A percentile compares a stretch with the other conserved stretches of the same genome.
Conservation (phyloP, 345 rosid species). For the Excoecaria agallocha region DNA sequence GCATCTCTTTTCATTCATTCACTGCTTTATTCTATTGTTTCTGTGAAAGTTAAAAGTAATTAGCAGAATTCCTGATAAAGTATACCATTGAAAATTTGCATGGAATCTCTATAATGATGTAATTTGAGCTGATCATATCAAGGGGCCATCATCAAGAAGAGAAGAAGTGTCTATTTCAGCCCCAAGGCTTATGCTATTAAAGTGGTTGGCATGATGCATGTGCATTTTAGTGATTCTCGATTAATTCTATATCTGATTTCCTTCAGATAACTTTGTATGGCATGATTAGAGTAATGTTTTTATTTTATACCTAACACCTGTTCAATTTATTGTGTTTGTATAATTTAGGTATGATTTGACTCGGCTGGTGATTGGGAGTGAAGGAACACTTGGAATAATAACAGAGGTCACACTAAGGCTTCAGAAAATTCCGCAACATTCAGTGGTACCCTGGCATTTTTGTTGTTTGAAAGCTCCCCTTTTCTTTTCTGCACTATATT, state of each 20-base stretch:
- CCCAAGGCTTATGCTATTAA: slow-evolving; percentile 10
- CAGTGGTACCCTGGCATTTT: slow-evolving; percentile 58
- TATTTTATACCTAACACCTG: neutral
- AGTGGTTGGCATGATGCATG: neutral
- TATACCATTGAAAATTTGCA: neutral
- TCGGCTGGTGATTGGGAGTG: slow-evolving; percentile 87
- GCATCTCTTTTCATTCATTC: neutral
- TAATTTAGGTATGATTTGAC: slow-evolving; percentile 78
- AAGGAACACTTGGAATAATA: slow-evolving; percentile 86
- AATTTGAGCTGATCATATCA: neutral
- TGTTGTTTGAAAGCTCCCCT: slow-evolving; percentile 6
- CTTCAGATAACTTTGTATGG: neutral
- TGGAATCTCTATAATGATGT: neutral
- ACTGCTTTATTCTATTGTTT: neutral
- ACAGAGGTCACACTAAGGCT: slow-evolving; percentile 86
- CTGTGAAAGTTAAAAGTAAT: neutral
- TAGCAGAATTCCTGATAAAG: neutral
- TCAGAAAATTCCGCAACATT: slow-evolving; percentile 85
- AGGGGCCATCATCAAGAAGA: neutral
- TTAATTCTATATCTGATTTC: neutral
- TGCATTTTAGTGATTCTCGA: neutral
- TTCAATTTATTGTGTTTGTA: slow-evolving; percentile 15
- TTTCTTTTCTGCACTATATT: too few relatives aligned
- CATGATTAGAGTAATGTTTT: neutral
- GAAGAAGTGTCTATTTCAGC: neutral